Evolutionary conservation across 108 stramenopile species (phyloP).

Genomic region (Nannochloropsis gaditana): DNA sequence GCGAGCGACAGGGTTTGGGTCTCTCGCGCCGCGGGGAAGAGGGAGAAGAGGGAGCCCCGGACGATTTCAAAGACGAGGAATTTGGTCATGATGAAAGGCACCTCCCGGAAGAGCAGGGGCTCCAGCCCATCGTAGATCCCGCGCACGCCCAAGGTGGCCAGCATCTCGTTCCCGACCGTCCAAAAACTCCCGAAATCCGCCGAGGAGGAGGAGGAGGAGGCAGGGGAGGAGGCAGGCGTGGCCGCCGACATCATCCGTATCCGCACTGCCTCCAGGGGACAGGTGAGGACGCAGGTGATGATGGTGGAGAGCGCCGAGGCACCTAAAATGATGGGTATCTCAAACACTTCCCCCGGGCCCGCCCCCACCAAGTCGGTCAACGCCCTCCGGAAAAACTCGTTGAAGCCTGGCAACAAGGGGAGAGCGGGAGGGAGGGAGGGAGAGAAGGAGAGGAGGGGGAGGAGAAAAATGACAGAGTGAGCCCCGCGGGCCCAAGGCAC

Average conservation of each 20-base stretch:
- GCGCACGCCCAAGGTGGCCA: conserved; percentile 25
- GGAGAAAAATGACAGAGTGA: conserved; percentile 18
- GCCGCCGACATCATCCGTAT: conserved; percentile 42
- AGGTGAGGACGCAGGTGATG: conserved; percentile 30
- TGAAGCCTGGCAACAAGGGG: conserved; percentile 17
- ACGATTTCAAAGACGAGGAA: conserved; percentile 45
- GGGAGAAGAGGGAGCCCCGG: conserved; percentile 27
- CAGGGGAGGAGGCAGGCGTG: not conserved
- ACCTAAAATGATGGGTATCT: conserved; percentile 26
- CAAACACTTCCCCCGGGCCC: not conserved
- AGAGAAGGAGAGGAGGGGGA: not conserved
- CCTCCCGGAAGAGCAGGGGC: conserved; percentile 41
- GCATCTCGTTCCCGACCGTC: conserved; percentile 23
- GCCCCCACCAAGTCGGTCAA: conserved; percentile 23
- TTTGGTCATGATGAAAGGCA: conserved; percentile 42
- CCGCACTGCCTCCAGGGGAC: conserved; percentile 40
- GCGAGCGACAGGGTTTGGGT: conserved; percentile 24
- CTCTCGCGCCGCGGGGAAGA: conserved; percentile 39
- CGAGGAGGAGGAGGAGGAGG: not conserved
- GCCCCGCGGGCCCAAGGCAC: not conserved
- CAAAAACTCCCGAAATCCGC: not conserved
- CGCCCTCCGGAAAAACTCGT: conserved; percentile 33
- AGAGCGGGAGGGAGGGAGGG: not conserved
- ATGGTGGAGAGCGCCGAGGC: conserved; percentile 34
- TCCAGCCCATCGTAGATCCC: conserved; percentile 38